Evolutionary conservation across 768 basidiomycete species (phyloP).

Genomic region (Pleurotus platypus): DNA sequence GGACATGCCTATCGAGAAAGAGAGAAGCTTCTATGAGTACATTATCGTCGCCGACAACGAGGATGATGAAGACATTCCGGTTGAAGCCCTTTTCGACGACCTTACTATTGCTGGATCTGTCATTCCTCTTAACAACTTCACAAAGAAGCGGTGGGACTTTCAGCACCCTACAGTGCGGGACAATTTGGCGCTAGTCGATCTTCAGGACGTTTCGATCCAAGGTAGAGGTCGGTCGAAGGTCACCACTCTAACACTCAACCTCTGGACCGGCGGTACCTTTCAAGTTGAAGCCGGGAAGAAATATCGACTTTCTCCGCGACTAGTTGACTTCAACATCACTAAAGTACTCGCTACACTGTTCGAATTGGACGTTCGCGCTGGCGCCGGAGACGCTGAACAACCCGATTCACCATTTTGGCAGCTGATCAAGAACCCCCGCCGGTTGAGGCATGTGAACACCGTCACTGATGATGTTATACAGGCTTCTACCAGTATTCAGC

Average conservation of each 20-base stretch:
- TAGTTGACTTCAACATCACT: constrained; percentile 52
- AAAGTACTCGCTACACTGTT: constrained; percentile 43
- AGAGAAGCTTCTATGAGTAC: constrained; percentile 40
- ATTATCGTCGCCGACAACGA: constrained; percentile 36
- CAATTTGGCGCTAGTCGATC: constrained; percentile 36
- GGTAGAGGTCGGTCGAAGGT: constrained; percentile 13
- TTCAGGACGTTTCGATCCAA: constrained; percentile 33
- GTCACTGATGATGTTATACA: constrained; percentile 25
- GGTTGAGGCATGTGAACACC: constrained; percentile 6
- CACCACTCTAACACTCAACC: constrained; percentile 33
- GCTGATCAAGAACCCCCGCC: constrained; percentile 36
- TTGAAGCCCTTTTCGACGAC: constrained; percentile 48
- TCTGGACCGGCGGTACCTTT: constrained; percentile 30
- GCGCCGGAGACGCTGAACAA: constrained; percentile 13
- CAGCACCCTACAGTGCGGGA: constrained; percentile 36
- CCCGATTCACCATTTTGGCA: constrained; percentile 37
- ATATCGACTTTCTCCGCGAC: constrained; percentile 45
- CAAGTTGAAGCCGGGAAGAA: constrained; percentile 26
- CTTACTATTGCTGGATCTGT: constrained; percentile 40
- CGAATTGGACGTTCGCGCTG: constrained; percentile 36
- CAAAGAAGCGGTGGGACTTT: constrained; percentile 30
- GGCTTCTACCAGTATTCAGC: constrained; percentile 34
- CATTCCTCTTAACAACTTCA: constrained; percentile 39
- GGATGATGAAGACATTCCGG: constrained; percentile 29
- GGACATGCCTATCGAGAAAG: constrained; percentile 38